phyloP scores from a whole-genome alignment of 208 protist species.

The Zelonia costaricensis region DNA sequence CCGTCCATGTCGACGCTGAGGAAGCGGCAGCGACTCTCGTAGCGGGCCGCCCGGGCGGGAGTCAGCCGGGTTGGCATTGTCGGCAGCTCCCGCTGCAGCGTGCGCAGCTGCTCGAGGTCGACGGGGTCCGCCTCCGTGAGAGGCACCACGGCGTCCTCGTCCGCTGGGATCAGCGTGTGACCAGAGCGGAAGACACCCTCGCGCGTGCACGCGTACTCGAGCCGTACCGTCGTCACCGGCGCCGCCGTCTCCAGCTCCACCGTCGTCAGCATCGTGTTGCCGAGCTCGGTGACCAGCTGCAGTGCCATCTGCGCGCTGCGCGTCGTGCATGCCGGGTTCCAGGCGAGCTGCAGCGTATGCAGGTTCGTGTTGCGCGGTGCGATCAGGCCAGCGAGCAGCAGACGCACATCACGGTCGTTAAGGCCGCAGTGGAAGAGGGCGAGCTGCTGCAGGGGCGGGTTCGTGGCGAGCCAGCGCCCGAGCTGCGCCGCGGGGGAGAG shows the following conservation, averaged over 20 bases:
- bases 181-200: conserved; percentile 31
- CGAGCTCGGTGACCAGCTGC: conserved; percentile 10
- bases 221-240: conserved; percentile 17
- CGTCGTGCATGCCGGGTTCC: conserved; percentile 27
- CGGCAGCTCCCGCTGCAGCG: background rate
- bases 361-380: background rate
- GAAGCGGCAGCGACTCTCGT: conserved; percentile 10
- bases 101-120: background rate
- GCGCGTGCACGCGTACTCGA: conserved; percentile 31
- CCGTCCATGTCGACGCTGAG: conserved; percentile 23
- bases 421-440: conserved; percentile 66
- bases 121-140: background rate
- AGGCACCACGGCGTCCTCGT: background rate
- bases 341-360: conserved; percentile 13
- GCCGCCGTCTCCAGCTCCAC: conserved; percentile 19
- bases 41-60: conserved; percentile 11
- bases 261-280: conserved; percentile 14
- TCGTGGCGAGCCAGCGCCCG: conserved; percentile 36
- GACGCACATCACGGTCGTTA: conserved; percentile 50
- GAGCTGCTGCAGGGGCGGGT: conserved; percentile 50
- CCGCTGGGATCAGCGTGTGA: conserved; percentile 1
- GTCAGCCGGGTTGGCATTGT: background rate
- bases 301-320: conserved; percentile 16
- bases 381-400: conserved; percentile 39
- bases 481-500: conserved; percentile 18